These are phyloP conservation scores for Coemansia sp. DNA, from an alignment of 192 early-diverging fungal species.

Conservation along the genomic window DNA sequence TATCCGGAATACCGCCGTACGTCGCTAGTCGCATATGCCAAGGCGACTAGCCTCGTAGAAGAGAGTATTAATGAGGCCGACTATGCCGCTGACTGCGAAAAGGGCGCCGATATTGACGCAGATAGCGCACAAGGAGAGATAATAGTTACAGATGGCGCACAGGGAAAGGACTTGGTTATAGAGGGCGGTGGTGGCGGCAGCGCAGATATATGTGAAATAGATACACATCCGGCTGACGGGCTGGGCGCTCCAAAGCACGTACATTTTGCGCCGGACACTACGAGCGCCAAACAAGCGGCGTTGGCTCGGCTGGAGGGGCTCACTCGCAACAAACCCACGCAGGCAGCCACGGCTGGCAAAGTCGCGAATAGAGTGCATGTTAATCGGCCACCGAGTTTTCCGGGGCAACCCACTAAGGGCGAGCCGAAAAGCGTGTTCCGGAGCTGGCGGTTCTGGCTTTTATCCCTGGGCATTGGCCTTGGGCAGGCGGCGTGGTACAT, in stretches of 20 bases:
- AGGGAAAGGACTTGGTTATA: neutral
- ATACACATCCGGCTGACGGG: neutral
- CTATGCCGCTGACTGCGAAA: neutral
- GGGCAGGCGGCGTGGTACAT: slow-evolving; percentile 52
- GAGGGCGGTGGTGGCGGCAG: neutral
- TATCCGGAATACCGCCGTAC: slow-evolving; percentile 16
- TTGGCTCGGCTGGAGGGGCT: slow-evolving; percentile 30
- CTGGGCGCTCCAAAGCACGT: slow-evolving; percentile 18
- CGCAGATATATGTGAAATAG: neutral
- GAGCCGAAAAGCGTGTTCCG: slow-evolving; percentile 8
- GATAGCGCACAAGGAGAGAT: neutral
- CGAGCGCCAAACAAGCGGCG: slow-evolving; percentile 3
- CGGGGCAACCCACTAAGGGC: neutral
- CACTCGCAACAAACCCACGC: neutral
- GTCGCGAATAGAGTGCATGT: neutral
- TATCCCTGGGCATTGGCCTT: slow-evolving; percentile 33
- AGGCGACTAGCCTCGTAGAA: neutral
- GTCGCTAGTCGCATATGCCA: neutral
- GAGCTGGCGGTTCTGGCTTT: slow-evolving; percentile 44
- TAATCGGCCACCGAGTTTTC: neutral
- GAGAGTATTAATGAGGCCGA: neutral
- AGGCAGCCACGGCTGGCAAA: neutral
- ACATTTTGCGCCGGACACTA: slow-evolving; percentile 21
- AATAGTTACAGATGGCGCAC: neutral
- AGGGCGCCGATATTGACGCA: neutral